These are phyloP conservation scores for Mycena belliarum DNA, from an alignment of 768 basidiomycete species.

Conservation along the genomic window DNA sequence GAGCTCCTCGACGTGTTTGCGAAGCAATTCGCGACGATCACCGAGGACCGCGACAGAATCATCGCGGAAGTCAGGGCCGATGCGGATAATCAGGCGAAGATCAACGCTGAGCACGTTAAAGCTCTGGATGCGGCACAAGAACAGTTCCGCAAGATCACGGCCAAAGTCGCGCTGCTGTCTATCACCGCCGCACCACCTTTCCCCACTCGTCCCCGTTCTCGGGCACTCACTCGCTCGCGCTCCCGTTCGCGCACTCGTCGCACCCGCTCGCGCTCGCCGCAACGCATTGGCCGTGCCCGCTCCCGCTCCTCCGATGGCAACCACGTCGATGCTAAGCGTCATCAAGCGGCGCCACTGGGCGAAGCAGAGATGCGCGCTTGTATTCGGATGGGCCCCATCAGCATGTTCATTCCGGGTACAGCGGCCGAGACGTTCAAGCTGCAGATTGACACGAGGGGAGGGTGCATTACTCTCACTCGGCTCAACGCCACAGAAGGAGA, in stretches of 20 bases:
- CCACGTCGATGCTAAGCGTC: background rate
- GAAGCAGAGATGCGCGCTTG: no score
- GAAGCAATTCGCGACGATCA: background rate
- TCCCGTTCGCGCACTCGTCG: background rate
- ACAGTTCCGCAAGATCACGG: background rate
- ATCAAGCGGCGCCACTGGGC: no score
- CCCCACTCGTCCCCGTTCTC: no score
- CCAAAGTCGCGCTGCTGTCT: background rate
- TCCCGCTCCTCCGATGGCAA: no score
- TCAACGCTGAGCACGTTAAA: background rate
- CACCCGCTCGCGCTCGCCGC: background rate
- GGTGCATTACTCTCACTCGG: no score
- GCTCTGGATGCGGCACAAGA: background rate
- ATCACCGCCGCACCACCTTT: background rate
- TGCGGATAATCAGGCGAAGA: background rate
- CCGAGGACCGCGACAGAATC: background rate
- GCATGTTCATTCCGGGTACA: no score
- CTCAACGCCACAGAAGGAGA: no score
- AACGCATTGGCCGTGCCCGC: no score
- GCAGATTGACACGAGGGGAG: no score
- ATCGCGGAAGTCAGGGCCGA: background rate
- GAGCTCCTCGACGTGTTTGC: background rate
- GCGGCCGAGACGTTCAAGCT: no score
- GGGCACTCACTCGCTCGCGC: no score
- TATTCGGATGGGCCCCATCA: no score